Evolutionary conservation across 495 filamentous ascomycete species (phyloP), one percentile per base, ranked within the genome.

Genomic region (Delitschia confertaspora): DNA sequence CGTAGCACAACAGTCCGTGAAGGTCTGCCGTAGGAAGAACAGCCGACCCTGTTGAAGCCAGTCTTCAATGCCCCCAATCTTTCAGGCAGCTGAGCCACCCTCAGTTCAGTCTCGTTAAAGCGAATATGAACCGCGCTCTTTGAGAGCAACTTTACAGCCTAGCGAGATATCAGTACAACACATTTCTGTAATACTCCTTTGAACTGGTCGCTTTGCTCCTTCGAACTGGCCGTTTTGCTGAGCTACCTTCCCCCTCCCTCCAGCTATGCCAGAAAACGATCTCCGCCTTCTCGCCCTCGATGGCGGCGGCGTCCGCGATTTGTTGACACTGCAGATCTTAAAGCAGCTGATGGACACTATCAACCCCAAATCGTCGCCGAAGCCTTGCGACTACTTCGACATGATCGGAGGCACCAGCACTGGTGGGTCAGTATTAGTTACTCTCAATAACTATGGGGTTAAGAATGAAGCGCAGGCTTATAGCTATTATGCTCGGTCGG

Each of bases 401-500:
- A 55, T 55, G 51, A 55, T 55, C 14, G 46, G 45, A 1, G 51
- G 51, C 2, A 56, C 52, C 7, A 42, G 46, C 36, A 55, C 51
- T 11, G 51, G 51, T n/a, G 51, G 51, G 40, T 49, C 45, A 30
- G 42, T 34, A 20, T n/a, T n/a, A n/a, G n/a, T 13, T 17, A 39
- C 32, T 33, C 6, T 32, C 25, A 1, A 9, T 24, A 19, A 21
- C 9, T 21, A n/a, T 38, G 4, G 14, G 19, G n/a, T 8, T 21
- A 47, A 37, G 7, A 9, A n/a, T n/a, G n/a, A n/a, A n/a, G n/a
- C n/a, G n/a, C n/a, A n/a, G n/a, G n/a, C n/a, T n/a, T n/a, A 49
- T 49, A 30, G 53, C 53, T 8, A 42, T 57, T 22, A 57, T 57
- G 53, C 49, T 57, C 19, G 53, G 53, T 29, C 49, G 53, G 32